These are phyloP conservation scores for Lanzia echinophila DNA, from an alignment of 2,329 filamentous ascomycete species.

Conservation along the genomic window DNA sequence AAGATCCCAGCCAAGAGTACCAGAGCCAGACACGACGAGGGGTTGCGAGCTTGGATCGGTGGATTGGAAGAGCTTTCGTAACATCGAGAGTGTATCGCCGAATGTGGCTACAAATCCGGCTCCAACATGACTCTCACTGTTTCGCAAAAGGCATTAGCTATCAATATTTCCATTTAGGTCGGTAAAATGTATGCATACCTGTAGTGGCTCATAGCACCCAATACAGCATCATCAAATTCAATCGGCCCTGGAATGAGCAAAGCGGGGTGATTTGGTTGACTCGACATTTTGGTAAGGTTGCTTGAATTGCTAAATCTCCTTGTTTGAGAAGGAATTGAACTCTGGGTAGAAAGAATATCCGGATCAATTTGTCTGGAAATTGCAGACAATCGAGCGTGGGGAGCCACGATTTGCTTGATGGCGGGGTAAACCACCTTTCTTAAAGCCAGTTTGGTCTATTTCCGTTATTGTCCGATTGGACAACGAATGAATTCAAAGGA, in stretches of 20 bases:
- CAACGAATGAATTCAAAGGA: background rate
- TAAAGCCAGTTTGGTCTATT: slow-evolving; percentile 3
- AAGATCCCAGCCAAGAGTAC: slow-evolving; percentile 93
- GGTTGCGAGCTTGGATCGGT: slow-evolving; percentile 76
- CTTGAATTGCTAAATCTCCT: slow-evolving; percentile 11
- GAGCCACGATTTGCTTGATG: slow-evolving; percentile 15
- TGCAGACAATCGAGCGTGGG: slow-evolving; percentile 26
- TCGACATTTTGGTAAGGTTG: slow-evolving; percentile 43
- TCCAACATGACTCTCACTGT: slow-evolving; percentile 88
- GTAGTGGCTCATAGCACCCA: slow-evolving; percentile 91
- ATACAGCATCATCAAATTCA: slow-evolving; percentile 95
- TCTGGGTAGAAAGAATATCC: background rate
- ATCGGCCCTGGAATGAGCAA: slow-evolving; percentile 96
- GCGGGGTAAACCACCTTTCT: slow-evolving; percentile 13
- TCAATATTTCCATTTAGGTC: no score
- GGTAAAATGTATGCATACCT: slow-evolving; percentile 49
- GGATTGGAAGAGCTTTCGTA: slow-evolving; percentile 92
- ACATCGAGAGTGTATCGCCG: slow-evolving; percentile 78
- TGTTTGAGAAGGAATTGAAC: background rate
- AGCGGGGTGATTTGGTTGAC: slow-evolving; percentile 57
- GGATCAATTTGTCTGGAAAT: slow-evolving; percentile 31
- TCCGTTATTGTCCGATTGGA: slow-evolving; percentile 8
- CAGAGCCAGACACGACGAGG: slow-evolving; percentile 88
- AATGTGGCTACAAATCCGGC: slow-evolving; percentile 84
- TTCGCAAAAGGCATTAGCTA: background rate